Evolutionary conservation across 768 basidiomycete species (phyloP), one percentile per base, ranked within the genome.

Genomic region (Rhodotorula kratochvilovae): DNA sequence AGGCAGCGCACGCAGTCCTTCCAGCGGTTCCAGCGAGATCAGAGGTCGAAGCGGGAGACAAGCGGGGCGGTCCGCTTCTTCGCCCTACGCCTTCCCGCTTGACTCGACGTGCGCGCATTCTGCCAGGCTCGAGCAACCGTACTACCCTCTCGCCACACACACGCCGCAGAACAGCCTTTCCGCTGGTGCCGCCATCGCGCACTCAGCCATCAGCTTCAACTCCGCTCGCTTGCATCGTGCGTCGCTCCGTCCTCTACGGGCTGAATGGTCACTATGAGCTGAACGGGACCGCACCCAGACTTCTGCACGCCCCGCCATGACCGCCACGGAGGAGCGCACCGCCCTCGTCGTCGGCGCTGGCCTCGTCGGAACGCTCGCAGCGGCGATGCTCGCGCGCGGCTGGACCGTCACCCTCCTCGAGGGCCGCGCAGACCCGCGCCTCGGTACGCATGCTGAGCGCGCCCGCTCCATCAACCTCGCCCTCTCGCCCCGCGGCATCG

Each of bases 381-480:
- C 95, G 23, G 84, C 94, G 61, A 85, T 89, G 65, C 84, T 99
- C 55, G 89, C 90, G 76, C 84, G 86, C 78, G 94, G 93, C 61
- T 99, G 93, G 90, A 74, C 81, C 62, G 90, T 93, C 67, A 85
- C 87, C 68, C 80, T 93, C 43, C 90, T 88, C 78, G 92, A 94
- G 82, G 85, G 85, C 71, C 86, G 92, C 67, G 83, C 89, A 78
- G 92, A 92, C 90, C 79, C 76, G 78, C 75, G 74, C 31, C n/a
- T 50, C n/a, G 53, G 35, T 42, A 88, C 89, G 60, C 88, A 86
- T 80, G 84, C 84, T 56, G 84, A 82, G 65, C 81, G 85, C 39
- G 86, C 90, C 79, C 87, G 95, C 67, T 96, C 93, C 67, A 96
- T 98, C 81, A 98, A 98, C 82, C 84, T 98, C 65, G 94, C 93